Percentiles rank a stretch among this genome's conserved stretches.
These are phyloP conservation scores for Multifurca ochricompacta DNA, from an alignment of 768 basidiomycete species.

Conservation along the genomic window DNA sequence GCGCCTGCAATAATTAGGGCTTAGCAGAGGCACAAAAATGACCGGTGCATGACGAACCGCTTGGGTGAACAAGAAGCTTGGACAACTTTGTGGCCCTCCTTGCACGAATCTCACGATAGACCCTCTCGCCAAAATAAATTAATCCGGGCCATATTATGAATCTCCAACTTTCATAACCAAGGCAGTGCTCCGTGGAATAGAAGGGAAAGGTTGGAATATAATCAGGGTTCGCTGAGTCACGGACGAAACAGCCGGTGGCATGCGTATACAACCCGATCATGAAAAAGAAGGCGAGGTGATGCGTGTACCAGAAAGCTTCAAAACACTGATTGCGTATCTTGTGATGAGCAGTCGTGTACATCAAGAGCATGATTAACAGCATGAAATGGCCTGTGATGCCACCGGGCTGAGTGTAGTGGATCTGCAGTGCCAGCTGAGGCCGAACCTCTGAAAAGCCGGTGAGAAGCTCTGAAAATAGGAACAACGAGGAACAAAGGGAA, in stretches of 20 bases:
- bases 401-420: conserved; percentile 83
- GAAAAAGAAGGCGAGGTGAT: conserved; percentile 91
- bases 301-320: conserved; percentile 96
- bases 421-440: conserved; percentile 63
- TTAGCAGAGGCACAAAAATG: not conserved
- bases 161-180: conserved; percentile 88
- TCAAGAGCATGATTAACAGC: conserved; percentile 88
- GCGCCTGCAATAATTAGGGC: conserved; percentile 42
- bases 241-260: conserved; percentile 93
- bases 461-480: not conserved
- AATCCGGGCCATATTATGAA: conserved; percentile 91
- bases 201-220: conserved; percentile 70
- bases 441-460: conserved; percentile 56
- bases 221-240: conserved; percentile 71
- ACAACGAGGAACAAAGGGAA: not conserved
- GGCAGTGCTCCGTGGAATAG: conserved; percentile 79
- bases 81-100: conserved; percentile 70
- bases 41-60: conserved; percentile 42
- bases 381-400: conserved; percentile 96
- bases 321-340: conserved; percentile 87
- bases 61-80: conserved; percentile 85
- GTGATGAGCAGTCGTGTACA: conserved; percentile 86
- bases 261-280: conserved; percentile 87
- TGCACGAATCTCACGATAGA: conserved; percentile 78
- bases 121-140: conserved; percentile 80